A percentile compares a stretch with the other conserved stretches of the same genome.
Conservation (phyloP, 108 stramenopile species). For the Nitzschia inconspicua region DNA sequence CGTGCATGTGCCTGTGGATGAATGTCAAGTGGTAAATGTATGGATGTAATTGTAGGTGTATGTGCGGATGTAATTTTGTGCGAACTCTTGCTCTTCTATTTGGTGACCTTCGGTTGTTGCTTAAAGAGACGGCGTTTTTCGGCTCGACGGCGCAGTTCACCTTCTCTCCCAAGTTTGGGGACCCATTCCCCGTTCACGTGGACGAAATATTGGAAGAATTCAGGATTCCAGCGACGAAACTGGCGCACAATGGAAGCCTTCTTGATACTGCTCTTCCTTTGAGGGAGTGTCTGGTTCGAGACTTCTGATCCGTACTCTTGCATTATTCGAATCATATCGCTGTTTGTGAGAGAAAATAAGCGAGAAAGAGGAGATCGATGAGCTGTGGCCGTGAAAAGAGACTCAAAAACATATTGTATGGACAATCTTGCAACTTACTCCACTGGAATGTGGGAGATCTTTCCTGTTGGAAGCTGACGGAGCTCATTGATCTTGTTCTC, state of each 20-base stretch:
- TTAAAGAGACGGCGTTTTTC: conserved; percentile 21
- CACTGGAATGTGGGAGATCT: conserved; percentile 48
- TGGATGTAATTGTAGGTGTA: too few relatives aligned
- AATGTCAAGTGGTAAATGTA: too few relatives aligned
- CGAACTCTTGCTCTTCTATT: not conserved
- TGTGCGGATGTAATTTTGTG: too few relatives aligned
- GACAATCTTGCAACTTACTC: conserved; percentile 40
- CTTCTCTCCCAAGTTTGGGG: conserved; percentile 44
- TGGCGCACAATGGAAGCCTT: conserved; percentile 50
- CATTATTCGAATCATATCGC: conserved; percentile 56
- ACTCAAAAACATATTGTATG: not conserved
- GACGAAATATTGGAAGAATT: conserved; percentile 43
- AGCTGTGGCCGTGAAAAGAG: not conserved
- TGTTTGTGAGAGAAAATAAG: conserved; percentile 1
- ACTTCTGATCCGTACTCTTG: conserved; percentile 55
- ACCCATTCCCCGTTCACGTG: conserved; percentile 47
- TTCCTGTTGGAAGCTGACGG: conserved; percentile 39
- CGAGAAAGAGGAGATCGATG: not conserved
- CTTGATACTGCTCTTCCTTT: conserved; percentile 26
- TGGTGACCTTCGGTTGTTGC: not conserved
- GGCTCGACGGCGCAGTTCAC: conserved; percentile 35
- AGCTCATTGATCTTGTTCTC: conserved; percentile 44
- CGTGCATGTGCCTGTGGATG: too few relatives aligned
- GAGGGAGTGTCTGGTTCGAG: conserved; percentile 35
- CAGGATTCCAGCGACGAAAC: conserved; percentile 60